Percentiles rank a stretch among this genome's conserved stretches.
phyloP scores from a whole-genome alignment of 768 basidiomycete species.

The Favolaschia claudopus region DNA sequence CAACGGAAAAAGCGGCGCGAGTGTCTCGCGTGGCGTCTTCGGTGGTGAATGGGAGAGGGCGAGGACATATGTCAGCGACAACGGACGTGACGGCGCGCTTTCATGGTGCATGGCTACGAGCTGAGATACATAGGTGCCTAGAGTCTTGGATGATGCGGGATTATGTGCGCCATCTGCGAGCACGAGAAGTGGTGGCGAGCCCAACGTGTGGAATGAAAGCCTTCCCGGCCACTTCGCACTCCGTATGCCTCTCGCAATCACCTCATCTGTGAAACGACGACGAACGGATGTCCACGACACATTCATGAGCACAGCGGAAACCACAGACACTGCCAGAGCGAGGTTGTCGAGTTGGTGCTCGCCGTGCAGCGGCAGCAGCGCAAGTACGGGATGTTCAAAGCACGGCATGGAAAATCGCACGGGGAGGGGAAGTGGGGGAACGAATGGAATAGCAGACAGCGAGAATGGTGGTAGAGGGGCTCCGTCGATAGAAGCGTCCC shows the following conservation, averaged over 20 bases:
- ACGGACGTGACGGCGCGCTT: slow-evolving; percentile 8
- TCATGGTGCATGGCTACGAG: slow-evolving; percentile 19
- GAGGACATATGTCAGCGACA: slow-evolving; percentile 74
- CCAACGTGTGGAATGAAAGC: slow-evolving; percentile 69
- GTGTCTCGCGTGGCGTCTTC: slow-evolving; percentile 77
- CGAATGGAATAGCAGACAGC: slow-evolving; percentile 38
- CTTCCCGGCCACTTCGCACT: slow-evolving; percentile 81
- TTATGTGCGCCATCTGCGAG: slow-evolving; percentile 97
- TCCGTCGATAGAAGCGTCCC: slow-evolving; percentile 46
- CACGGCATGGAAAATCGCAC: slow-evolving; percentile 52
- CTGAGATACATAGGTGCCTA: slow-evolving; percentile 70
- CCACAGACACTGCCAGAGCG: slow-evolving; percentile 67
- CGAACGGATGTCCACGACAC: slow-evolving; percentile 36
- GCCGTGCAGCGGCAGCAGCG: slow-evolving; percentile 75
- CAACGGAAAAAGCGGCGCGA: slow-evolving; percentile 68
- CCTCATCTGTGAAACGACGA: slow-evolving; percentile 52
- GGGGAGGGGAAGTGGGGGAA: slow-evolving; percentile 47
- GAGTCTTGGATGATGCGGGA: slow-evolving; percentile 71
- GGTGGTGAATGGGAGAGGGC: slow-evolving; percentile 88
- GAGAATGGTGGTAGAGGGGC: slow-evolving; percentile 37
- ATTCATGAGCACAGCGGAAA: slow-evolving; percentile 63
- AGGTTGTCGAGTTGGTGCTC: slow-evolving; percentile 88
- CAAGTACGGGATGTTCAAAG: slow-evolving; percentile 52
- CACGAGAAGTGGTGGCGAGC: slow-evolving; percentile 43
- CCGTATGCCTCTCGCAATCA: slow-evolving; percentile 65